Evolutionary conservation across 2,329 filamentous ascomycete species (phyloP).

Genomic region (Exophiala phaeomuriformis): DNA sequence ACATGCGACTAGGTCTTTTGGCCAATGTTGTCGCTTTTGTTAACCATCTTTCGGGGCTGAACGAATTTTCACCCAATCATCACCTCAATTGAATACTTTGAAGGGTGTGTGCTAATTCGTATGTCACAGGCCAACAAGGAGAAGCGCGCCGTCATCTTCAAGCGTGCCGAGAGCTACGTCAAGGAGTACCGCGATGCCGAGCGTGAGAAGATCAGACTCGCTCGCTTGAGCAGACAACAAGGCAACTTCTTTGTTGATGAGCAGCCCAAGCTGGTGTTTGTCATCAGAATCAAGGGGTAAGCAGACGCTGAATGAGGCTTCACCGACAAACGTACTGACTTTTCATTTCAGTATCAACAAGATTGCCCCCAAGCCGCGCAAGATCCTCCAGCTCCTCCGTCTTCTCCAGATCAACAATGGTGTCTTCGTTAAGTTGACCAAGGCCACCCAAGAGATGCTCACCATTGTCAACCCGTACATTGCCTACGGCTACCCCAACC

Average conservation of each 20-base stretch:
- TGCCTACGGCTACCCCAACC: constrained; percentile 98
- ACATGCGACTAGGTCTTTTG: constrained; percentile 80
- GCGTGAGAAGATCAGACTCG: constrained; percentile 95
- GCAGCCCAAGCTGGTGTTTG: constrained; percentile 93
- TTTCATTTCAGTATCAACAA: constrained; percentile 82
- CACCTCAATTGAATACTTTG: constrained; percentile 25
- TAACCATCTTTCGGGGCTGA: constrained; percentile 99
- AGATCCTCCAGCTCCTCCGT: constrained; percentile 98
- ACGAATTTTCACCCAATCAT: constrained; percentile 2
- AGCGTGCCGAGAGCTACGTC: constrained; percentile 99
- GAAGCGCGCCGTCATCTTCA: constrained; percentile 98
- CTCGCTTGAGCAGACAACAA: constrained; percentile 80
- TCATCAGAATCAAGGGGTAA: constrained; percentile 97
- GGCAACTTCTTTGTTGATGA: constrained; percentile 91
- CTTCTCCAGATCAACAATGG: constrained; percentile 99
- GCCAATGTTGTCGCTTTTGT: constrained; percentile 94
- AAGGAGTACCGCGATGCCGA: constrained; percentile 98
- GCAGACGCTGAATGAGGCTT: constrained; percentile 27
- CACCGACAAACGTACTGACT: background rate
- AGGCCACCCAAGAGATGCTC: constrained; percentile 95
- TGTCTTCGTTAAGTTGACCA: constrained; percentile 95
- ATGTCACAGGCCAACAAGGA: constrained; percentile 80
- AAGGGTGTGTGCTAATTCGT: constrained; percentile 28
- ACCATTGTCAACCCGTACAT: constrained; percentile 99
- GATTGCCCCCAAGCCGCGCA: constrained; percentile 99